Conservation (phyloP, 2,329 filamentous ascomycete genomes). For the Phyllosticta citrichinensis region DNA sequence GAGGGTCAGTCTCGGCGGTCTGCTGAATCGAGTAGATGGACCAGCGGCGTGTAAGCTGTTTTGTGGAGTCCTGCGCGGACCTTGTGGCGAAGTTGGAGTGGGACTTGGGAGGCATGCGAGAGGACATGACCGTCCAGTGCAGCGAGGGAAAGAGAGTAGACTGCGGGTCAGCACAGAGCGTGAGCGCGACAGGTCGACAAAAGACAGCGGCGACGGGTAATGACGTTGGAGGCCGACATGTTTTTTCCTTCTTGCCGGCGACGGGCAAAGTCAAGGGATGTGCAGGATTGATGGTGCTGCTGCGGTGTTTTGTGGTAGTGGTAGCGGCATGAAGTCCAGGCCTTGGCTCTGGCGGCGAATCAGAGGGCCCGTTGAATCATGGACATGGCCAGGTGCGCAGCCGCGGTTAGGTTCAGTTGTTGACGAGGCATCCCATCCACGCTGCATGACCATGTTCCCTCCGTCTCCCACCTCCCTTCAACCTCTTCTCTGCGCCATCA, state of each 20-base stretch:
- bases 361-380: no score
- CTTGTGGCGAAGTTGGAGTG: conserved; percentile 33
- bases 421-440: background rate
- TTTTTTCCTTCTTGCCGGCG: background rate
- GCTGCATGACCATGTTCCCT: background rate
- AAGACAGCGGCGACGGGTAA: background rate
- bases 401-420: background rate
- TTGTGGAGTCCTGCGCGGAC: conserved; percentile 35
- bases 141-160: background rate
- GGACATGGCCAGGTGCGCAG: no score
- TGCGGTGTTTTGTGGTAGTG: background rate
- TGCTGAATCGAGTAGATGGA: conserved; percentile 21
- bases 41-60: conserved; percentile 33
- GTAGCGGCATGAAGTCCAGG: background rate
- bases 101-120: conserved; percentile 8
- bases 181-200: background rate
- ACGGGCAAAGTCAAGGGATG: background rate
- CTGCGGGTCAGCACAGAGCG: background rate
- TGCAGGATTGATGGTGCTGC: background rate
- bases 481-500: background rate
- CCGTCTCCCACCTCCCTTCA: background rate
- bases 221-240: background rate
- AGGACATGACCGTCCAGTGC: conserved; percentile 2
- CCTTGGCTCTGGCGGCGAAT: no score
- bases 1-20: conserved; percentile 20